Evolutionary conservation across 75 land plant genomes (phyloP), one percentile per base, ranked within the genome.

Genomic region (Azolla pinnata): DNA sequence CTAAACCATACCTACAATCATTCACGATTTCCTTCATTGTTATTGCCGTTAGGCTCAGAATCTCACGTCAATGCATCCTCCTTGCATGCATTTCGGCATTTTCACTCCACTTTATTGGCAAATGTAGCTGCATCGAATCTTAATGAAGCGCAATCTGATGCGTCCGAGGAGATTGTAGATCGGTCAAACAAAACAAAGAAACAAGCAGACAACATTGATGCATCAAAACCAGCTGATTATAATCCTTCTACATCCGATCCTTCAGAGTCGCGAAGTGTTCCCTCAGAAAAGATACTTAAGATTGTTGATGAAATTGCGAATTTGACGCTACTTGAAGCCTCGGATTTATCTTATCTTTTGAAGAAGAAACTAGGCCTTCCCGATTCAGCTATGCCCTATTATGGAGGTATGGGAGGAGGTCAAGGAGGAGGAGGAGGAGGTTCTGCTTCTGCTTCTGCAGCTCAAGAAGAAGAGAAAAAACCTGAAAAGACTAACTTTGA

Each of bases 401-500:
- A 59, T 75, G 16, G 82, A 79, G 30, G 71, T 70, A 5, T 69
- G 71, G 0, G 26, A 60, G 57, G 65, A 67, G 62, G 46, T 29
- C 58, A 42, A 12, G 67, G 47, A 33, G 62, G 63, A 29, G 79
- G 62, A 0, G 51, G 40, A 5, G 81, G 61, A 0, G 55, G 57
- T 0, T n/a, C n/a, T n/a, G n/a, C n/a, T n/a, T n/a, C n/a, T n/a
- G 60, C 65, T 0, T 63, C 38, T 10, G 56, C 44, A n/a, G 80
- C 66, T 23, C 70, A 42, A 33, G 74, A 72, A 68, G 80, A 66
- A 33, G 88, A 79, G 73, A 76, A 74, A 78, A 70, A 72, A 54
- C 63, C 68, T 18, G 90, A 80, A 63, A 86, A 86, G 69, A 77
- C 79, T 50, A 66, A 67, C 28, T 90, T 83, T 63, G 87, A 90